phyloP scores from a whole-genome alignment of 1,284 basidiomycete genomes.

The Fomitiporia mediterranea region DNA sequence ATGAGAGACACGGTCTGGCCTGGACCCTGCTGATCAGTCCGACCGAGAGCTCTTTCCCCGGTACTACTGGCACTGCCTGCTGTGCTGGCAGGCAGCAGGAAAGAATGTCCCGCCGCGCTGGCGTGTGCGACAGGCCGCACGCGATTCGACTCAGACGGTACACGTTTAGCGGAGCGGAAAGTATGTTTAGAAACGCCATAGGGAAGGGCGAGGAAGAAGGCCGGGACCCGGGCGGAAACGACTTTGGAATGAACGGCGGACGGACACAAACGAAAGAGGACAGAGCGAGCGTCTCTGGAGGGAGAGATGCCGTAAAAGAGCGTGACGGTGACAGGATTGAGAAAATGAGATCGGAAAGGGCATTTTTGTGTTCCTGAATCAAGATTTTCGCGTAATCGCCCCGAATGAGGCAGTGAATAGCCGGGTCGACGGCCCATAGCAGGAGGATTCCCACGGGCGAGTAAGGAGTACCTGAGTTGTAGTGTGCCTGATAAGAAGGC shows the following conservation, averaged over 20 bases:
- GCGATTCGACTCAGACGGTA: too few relatives aligned
- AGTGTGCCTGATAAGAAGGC: conserved; percentile 12
- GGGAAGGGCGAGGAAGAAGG: too few relatives aligned
- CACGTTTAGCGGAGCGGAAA: too few relatives aligned
- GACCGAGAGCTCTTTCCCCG: background rate
- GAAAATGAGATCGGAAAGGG: background rate
- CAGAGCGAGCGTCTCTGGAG: background rate
- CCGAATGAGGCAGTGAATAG: background rate
- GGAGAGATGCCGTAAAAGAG: background rate
- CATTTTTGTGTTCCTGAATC: background rate
- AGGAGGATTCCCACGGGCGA: background rate
- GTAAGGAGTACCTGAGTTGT: conserved; percentile 14
- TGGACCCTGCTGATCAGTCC: background rate
- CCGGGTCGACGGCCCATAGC: background rate
- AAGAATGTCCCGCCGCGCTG: too few relatives aligned
- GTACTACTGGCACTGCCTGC: background rate
- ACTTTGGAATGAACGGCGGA: too few relatives aligned
- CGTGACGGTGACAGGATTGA: background rate
- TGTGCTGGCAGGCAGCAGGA: background rate
- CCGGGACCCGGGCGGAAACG: too few relatives aligned
- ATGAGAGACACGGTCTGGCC: background rate
- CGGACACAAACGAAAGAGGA: background rate
- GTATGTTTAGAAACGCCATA: too few relatives aligned
- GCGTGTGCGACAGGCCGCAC: background rate
- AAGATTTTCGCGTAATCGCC: conserved; percentile 3